Evolutionary conservation across 495 filamentous ascomycete genomes (phyloP).

Genomic region (Darksidea phi): DNA sequence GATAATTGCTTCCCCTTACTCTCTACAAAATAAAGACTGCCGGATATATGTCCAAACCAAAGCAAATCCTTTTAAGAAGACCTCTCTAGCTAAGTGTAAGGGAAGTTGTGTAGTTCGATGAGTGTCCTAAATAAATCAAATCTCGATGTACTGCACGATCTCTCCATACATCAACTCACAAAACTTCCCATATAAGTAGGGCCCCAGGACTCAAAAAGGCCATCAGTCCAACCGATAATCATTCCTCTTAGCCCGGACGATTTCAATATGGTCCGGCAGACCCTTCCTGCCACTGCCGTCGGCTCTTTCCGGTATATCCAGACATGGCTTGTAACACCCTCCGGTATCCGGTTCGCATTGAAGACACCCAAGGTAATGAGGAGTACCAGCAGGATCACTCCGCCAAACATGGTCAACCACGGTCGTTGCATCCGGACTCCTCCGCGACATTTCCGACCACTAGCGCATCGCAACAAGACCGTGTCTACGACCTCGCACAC

Average conservation of each 20-base stretch:
- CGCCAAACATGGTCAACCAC: slow-evolving; percentile 16
- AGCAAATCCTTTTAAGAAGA: no score
- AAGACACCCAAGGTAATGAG: slow-evolving; percentile 3
- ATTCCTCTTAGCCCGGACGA: slow-evolving; percentile 10
- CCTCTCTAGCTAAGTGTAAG: no score
- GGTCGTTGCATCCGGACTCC: slow-evolving; percentile 6
- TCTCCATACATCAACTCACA: no score
- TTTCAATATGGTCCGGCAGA: not conserved
- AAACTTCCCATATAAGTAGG: not conserved
- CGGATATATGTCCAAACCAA: no score
- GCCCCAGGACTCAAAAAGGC: slow-evolving; percentile 8
- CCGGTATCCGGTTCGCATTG: not conserved
- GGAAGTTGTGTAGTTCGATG: no score
- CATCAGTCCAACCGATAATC: slow-evolving; percentile 20
- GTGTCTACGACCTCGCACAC: not conserved
- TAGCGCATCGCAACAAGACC: not conserved
- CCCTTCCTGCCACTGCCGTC: not conserved
- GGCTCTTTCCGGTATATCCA: slow-evolving; percentile 9
- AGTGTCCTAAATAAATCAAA: no score
- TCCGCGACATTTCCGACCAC: not conserved
- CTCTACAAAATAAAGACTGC: no score
- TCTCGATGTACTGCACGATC: no score
- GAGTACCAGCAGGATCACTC: not conserved
- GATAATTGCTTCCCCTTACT: no score
- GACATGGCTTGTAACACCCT: slow-evolving; percentile 1